Evolutionary conservation across 495 filamentous ascomycete species (phyloP).

Genomic region (Penicillium canariense): DNA sequence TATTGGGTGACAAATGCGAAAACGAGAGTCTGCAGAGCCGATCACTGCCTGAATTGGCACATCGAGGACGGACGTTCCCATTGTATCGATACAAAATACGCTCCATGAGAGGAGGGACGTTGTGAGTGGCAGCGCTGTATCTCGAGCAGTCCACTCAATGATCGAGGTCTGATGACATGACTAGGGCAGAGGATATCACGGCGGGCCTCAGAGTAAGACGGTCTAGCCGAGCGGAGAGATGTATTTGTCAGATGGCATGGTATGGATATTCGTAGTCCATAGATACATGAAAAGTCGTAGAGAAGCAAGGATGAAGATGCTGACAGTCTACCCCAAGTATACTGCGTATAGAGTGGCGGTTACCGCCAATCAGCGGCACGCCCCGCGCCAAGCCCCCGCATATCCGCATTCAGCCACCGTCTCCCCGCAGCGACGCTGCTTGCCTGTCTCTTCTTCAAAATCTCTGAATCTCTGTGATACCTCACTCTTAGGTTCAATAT

Average conservation of each 20-base stretch:
- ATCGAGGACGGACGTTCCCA: too few species aligned
- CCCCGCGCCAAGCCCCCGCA: constrained; percentile 3
- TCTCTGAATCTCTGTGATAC: neutral
- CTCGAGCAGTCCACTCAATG: too few species aligned
- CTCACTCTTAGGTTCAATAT: neutral
- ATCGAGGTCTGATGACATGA: neutral
- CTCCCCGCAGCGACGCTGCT: neutral
- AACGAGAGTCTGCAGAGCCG: constrained; percentile 4
- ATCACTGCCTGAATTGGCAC: constrained; percentile 18
- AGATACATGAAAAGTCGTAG: neutral
- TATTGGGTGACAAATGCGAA: neutral
- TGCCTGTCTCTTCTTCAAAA: neutral
- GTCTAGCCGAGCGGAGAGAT: neutral
- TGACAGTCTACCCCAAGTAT: neutral
- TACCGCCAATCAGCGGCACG: neutral
- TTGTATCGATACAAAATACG: too few species aligned
- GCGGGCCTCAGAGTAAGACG: neutral
- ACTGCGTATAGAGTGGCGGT: too few species aligned
- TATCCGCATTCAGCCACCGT: neutral
- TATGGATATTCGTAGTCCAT: neutral
- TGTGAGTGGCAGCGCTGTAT: too few species aligned
- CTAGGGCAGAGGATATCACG: neutral
- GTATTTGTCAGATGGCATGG: neutral
- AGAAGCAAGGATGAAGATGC: neutral
- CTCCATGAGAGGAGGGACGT: too few species aligned